Evolutionary conservation across 192 early-diverging fungal species (phyloP), one percentile per base, ranked within the genome.

Genomic region (Umbelopsis sp.): DNA sequence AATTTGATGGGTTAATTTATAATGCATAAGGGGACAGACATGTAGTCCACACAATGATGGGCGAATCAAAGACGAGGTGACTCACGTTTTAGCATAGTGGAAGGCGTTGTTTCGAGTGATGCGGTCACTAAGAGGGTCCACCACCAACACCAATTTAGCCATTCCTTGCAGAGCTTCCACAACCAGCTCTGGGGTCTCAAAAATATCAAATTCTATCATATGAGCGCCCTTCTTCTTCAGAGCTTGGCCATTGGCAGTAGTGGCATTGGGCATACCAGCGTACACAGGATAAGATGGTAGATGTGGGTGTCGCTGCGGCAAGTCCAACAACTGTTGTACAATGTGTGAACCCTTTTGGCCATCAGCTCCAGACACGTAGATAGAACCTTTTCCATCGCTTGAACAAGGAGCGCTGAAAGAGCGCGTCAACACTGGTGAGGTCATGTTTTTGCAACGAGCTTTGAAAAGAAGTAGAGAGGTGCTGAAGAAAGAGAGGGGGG

Each of bases 311-410:
- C 67, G 51, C 30, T 67, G 20, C 13, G 73, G 74, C 30, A 79
- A 41, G 30, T 79, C 48, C 18, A 79, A 37, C 8, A 79, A 50
- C 27, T 71, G 71, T 55, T 75, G 70, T 20, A 79, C 78, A 37
- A 79, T 72, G n/a, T 71, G 66, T 33, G 69, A 52, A 21, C 78
- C 78, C 70, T 80, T 80, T 22, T 76, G 67, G 35, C 78, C 74
- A 68, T 80, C 78, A 27, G 78, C 72, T 21, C 78, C 74, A 37
- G 78, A 69, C 13, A 80, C 78, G 48, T 73, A 80, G 51, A 80
- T 80, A 13, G 78, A 65, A 20, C 78, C 78, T 55, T 79, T 74
- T 20, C 71, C 74, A 49, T 67, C 47, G 22, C 27, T 65, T n/a
- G 49, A 45, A 51, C 61, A 72, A 25, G 69, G 48, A 46, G 66